Evolutionary conservation across 192 early-diverging fungal genomes (phyloP).

Genomic region (Backusella mclennaniae): DNA sequence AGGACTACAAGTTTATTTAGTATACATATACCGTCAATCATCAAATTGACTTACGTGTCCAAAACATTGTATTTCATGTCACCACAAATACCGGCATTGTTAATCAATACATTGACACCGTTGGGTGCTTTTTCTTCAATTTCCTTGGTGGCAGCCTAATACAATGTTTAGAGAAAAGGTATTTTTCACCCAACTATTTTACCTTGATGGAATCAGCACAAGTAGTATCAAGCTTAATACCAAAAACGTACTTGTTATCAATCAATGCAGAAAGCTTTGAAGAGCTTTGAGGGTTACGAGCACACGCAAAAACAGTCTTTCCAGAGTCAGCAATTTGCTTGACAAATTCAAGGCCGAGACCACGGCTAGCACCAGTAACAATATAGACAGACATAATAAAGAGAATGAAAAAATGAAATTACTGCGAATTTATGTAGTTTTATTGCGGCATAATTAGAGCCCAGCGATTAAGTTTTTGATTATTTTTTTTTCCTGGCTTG

Average conservation of each 20-base stretch:
- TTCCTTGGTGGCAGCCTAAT: slow-evolving; percentile 20
- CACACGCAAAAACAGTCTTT: slow-evolving; percentile 26
- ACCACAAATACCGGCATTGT: slow-evolving; percentile 31
- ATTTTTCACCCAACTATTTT: background rate
- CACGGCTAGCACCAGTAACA: slow-evolving; percentile 32
- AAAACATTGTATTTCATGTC: background rate
- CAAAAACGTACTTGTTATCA: slow-evolving; percentile 26
- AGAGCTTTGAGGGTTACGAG: slow-evolving; percentile 19
- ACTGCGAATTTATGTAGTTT: too few relatives aligned
- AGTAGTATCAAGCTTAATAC: slow-evolving; percentile 20
- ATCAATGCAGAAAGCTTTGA: slow-evolving; percentile 8
- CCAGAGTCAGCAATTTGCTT: slow-evolving; percentile 18
- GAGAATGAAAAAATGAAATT: too few relatives aligned
- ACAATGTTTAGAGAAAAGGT: background rate
- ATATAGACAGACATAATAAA: slow-evolving; percentile 10
- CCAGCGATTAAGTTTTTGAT: too few relatives aligned
- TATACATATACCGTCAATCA: background rate
- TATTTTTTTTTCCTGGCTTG: too few relatives aligned
- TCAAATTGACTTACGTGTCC: background rate
- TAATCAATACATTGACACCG: slow-evolving; percentile 36
- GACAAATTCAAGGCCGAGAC: slow-evolving; percentile 40
- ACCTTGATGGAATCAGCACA: slow-evolving; percentile 18
- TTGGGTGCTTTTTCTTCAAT: slow-evolving; percentile 18
- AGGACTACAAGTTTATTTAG: background rate
- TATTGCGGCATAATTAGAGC: too few relatives aligned